phyloP scores from a whole-genome alignment of 2,329 filamentous ascomycete genomes.

The Phaeosphaeria sp. region DNA sequence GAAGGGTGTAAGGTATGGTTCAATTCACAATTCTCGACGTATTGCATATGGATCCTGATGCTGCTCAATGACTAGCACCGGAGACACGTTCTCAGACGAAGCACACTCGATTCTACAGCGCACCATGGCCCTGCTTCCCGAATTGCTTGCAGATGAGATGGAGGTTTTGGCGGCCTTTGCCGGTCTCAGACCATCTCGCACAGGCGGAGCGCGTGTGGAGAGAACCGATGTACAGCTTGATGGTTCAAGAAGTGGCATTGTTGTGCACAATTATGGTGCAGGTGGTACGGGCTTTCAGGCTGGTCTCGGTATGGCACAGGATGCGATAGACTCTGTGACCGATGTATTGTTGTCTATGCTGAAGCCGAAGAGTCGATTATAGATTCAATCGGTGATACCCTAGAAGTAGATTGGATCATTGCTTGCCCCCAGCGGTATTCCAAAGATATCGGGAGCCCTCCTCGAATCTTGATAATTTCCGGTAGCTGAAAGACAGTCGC shows the following conservation, averaged over 20 bases:
- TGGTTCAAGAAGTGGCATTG: conserved; percentile 5
- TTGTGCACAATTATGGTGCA: conserved; percentile 26
- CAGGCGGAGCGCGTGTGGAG: conserved; percentile 24
- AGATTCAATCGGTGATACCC: neutral
- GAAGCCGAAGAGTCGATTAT: conserved; percentile 3
- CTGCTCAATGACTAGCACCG: conserved; percentile 11
- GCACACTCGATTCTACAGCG: conserved; percentile 20
- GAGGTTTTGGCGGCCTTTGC: conserved; percentile 23
- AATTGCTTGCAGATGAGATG: conserved; percentile 15
- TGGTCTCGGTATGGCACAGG: conserved; percentile 24
- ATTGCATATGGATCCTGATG: neutral
- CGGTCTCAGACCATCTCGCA: conserved; percentile 20
- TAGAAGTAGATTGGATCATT: neutral
- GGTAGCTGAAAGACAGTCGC: too few relatives aligned
- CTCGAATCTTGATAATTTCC: too few relatives aligned
- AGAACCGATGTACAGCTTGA: conserved; percentile 11
- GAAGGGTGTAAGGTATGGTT: conserved; percentile 19
- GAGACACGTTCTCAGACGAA: conserved; percentile 21
- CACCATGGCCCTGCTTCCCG: conserved; percentile 18
- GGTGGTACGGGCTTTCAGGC: conserved; percentile 25
- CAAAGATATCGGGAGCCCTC: too few relatives aligned
- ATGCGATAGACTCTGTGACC: conserved; percentile 14
- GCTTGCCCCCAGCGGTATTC: neutral
- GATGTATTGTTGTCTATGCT: conserved; percentile 8
- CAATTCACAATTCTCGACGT: neutral